These are phyloP conservation scores for Trichoderma pleuroti DNA, from an alignment of 2,329 filamentous ascomycete genomes.

Conservation along the genomic window DNA sequence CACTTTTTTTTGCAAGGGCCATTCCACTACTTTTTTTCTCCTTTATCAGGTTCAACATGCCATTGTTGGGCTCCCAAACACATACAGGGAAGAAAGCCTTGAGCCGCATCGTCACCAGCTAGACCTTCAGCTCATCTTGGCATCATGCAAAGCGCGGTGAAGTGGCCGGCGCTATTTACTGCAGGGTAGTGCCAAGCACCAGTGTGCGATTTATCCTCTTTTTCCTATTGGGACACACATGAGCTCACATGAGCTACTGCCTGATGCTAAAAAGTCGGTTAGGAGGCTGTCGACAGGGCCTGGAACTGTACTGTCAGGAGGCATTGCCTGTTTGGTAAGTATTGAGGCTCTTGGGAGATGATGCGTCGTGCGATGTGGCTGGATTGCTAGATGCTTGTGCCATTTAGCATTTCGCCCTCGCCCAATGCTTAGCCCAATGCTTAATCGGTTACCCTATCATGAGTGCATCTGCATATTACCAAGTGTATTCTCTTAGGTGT, in stretches of 20 bases:
- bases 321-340: not conserved
- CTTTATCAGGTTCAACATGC: not conserved
- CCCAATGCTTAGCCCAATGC: not conserved
- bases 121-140: conserved; percentile 7
- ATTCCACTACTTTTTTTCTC: not conserved
- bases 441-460: not conserved
- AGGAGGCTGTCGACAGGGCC: not conserved
- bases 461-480: not conserved
- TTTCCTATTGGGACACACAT: not conserved
- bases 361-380: not conserved
- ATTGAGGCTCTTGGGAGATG: not conserved
- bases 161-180: not conserved
- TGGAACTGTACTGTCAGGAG: fast-evolving
- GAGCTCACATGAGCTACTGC: not conserved
- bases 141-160: not conserved
- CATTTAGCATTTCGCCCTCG: not conserved
- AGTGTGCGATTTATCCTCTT: not conserved
- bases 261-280: not conserved
- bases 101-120: not conserved
- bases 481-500: not conserved
- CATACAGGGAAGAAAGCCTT: not conserved
- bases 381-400: not conserved
- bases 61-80: not conserved
- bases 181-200: not conserved
- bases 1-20: not conserved